Evolutionary conservation across 805 yeast genomes (phyloP).

Genomic region (Metschnikowia baotianmanensis): DNA sequence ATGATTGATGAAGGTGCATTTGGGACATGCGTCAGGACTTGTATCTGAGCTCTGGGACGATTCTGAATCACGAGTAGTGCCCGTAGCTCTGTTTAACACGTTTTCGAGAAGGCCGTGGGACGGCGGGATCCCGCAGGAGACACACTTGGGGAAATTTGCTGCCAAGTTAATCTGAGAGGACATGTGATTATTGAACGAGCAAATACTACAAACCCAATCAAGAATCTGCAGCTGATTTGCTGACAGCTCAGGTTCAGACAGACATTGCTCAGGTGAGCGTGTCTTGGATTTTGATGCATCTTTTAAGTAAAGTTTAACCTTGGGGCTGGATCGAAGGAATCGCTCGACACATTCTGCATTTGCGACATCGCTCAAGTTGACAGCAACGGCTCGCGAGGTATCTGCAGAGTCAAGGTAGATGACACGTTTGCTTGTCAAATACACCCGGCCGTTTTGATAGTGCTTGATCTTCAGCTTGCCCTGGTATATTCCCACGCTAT

Average conservation of each 20-base stretch:
- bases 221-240: conserved; percentile 6
- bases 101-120: conserved; percentile 11
- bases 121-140: conserved; percentile 38
- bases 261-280: neutral
- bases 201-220: conserved; percentile 87
- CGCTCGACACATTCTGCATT: conserved; percentile 44
- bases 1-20: conserved; percentile 82
- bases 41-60: conserved; percentile 1
- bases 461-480: conserved; percentile 62
- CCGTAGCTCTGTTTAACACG: conserved; percentile 1
- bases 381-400: conserved; percentile 45
- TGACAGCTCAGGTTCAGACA: neutral
- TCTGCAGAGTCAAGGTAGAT: conserved; percentile 63
- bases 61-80: neutral
- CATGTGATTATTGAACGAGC: conserved; percentile 62
- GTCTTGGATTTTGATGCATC: neutral
- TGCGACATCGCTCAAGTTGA: conserved; percentile 44
- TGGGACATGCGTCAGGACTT: conserved; percentile 40
- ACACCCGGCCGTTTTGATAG: conserved; percentile 73
- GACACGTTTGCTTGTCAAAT: conserved; percentile 70
- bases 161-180: conserved; percentile 18
- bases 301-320: conserved; percentile 45
- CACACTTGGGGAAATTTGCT: conserved; percentile 32
- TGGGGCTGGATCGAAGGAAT: conserved; percentile 76
- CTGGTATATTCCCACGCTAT: conserved; percentile 66